Conservation (phyloP, 441 rosid genomes). For the Croton setiger region DNA sequence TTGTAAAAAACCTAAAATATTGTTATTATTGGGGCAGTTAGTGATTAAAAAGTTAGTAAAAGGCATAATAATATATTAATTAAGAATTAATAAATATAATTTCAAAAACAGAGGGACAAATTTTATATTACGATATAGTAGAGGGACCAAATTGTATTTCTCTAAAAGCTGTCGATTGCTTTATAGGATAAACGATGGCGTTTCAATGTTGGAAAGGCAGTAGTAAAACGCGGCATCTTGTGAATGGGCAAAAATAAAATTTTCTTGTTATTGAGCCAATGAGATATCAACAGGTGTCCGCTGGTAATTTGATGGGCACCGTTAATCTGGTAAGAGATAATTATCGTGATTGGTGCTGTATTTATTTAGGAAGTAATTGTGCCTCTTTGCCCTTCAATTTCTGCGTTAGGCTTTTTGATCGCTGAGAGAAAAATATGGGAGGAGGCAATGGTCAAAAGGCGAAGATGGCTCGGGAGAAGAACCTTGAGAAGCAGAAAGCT, state of each 20-base stretch:
- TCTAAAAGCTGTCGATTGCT: too few relatives aligned
- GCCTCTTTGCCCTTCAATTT: background rate
- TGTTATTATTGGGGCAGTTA: too few relatives aligned
- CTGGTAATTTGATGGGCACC: background rate
- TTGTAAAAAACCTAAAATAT: too few relatives aligned
- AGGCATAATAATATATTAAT: too few relatives aligned
- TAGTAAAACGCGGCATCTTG: too few relatives aligned
- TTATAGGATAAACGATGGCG: background rate
- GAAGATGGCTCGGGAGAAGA: slow-evolving; percentile 77
- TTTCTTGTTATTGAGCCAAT: too few relatives aligned
- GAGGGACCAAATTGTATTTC: too few relatives aligned
- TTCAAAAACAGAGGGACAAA: too few relatives aligned
- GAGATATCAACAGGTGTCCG: background rate
- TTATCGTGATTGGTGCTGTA: background rate
- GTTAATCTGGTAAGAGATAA: background rate
- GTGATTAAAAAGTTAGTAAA: too few relatives aligned
- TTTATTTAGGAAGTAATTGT: background rate
- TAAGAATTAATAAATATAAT: too few relatives aligned
- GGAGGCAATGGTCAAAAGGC: slow-evolving; percentile 96
- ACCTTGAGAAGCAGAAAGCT: slow-evolving; percentile 64
- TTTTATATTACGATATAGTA: too few relatives aligned
- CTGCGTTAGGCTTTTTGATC: background rate
- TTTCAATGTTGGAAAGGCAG: too few relatives aligned
- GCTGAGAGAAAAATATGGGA: slow-evolving; percentile 44
- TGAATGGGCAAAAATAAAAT: background rate